Conservation (phyloP, 2,329 filamentous ascomycete genomes). For the Thelonectria olida region DNA sequence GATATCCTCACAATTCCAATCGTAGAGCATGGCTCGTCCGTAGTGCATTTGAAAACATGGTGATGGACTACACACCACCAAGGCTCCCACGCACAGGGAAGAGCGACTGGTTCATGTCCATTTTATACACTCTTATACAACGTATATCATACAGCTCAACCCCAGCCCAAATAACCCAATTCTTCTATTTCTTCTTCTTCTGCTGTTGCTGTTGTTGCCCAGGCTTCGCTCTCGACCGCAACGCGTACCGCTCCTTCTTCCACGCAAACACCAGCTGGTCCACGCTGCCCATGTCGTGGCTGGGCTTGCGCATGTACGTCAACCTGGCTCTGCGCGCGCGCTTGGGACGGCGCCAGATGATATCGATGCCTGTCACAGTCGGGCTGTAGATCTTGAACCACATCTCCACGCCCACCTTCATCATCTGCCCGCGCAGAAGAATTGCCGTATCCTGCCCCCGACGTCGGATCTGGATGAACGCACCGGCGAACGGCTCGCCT, state of each 20-base stretch:
- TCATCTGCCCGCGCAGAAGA: slow-evolving; percentile 85
- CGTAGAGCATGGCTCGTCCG: not conserved
- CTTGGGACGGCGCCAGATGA: slow-evolving; percentile 87
- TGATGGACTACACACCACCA: not conserved
- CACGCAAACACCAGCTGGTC: slow-evolving; percentile 75
- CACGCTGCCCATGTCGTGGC: slow-evolving; percentile 88
- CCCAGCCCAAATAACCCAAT: not conserved
- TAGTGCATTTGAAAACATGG: not conserved
- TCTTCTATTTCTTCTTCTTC: slow-evolving; percentile 31
- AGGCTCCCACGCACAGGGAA: not conserved
- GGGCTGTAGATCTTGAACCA: slow-evolving; percentile 97
- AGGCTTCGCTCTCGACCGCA: slow-evolving; percentile 44
- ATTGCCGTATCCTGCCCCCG: slow-evolving; percentile 91
- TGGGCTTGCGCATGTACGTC: slow-evolving; percentile 89
- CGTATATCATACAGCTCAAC: slow-evolving; percentile 43
- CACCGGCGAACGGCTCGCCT: slow-evolving; percentile 89
- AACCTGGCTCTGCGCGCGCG: slow-evolving; percentile 86
- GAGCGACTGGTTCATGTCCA: slow-evolving; percentile 28
- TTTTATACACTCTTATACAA: slow-evolving; percentile 36
- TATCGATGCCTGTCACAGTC: slow-evolving; percentile 88
- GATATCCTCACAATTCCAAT: not conserved
- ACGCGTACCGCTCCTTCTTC: slow-evolving; percentile 56
- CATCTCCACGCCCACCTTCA: slow-evolving; percentile 92
- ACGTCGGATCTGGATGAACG: slow-evolving; percentile 86
- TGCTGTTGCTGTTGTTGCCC: not conserved